These are phyloP conservation scores for Aspergillus leporis DNA, from an alignment of 495 filamentous ascomycete species.

Conservation along the genomic window DNA sequence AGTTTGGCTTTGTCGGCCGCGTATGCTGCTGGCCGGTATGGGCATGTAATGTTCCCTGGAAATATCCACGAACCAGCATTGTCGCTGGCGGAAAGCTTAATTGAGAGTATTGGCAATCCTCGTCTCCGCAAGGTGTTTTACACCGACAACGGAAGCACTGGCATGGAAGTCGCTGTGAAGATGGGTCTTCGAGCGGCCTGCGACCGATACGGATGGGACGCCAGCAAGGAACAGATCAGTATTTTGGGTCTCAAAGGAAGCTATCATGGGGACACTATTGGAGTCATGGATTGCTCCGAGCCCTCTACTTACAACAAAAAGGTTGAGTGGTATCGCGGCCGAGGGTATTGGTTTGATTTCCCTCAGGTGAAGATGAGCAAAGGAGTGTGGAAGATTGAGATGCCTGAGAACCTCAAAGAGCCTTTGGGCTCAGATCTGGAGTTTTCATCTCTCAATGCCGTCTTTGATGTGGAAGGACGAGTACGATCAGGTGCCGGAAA, in stretches of 20 bases:
- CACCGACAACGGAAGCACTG: slow-evolving; percentile 78
- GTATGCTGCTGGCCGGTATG: slow-evolving; percentile 79
- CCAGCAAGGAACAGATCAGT: slow-evolving; percentile 53
- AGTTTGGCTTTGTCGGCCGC: slow-evolving; percentile 66
- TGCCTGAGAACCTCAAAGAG: slow-evolving; percentile 47
- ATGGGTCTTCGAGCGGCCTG: slow-evolving; percentile 70
- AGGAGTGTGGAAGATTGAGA: slow-evolving; percentile 62
- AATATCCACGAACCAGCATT: slow-evolving; percentile 72
- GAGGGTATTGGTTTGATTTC: slow-evolving; percentile 75
- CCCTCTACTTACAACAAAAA: slow-evolving; percentile 71
- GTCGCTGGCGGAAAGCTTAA: slow-evolving; percentile 57
- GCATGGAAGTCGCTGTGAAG: slow-evolving; percentile 76
- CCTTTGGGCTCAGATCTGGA: slow-evolving; percentile 45
- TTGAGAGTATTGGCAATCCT: slow-evolving; percentile 56
- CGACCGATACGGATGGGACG: slow-evolving; percentile 62
- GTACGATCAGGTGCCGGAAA: slow-evolving; percentile 37
- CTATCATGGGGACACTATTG: slow-evolving; percentile 82
- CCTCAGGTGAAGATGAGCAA: slow-evolving; percentile 63
- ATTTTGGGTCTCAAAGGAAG: slow-evolving; percentile 72
- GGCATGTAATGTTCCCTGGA: slow-evolving; percentile 80
- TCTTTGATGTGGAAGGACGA: slow-evolving; percentile 62
- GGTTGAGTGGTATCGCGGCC: slow-evolving; percentile 76
- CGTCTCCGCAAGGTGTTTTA: slow-evolving; percentile 69
- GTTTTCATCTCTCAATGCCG: slow-evolving; percentile 51
- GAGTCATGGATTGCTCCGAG: slow-evolving; percentile 77